Conservation (phyloP, 352 stramenopile genomes). For the Phytophthora constricta region DNA sequence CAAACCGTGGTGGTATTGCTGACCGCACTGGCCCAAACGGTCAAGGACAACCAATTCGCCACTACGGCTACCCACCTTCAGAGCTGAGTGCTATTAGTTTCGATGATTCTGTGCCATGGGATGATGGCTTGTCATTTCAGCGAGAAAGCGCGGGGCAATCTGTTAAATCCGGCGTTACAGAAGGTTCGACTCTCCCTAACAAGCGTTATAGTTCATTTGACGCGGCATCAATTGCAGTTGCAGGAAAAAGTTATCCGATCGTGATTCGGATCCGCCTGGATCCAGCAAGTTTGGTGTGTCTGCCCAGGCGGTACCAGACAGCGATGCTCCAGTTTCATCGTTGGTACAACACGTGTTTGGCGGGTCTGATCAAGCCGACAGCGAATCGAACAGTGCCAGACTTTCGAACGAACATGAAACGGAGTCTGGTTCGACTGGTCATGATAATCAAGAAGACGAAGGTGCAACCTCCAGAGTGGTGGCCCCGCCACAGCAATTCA, state of each 20-base stretch:
- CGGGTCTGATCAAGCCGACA: conserved; percentile 15
- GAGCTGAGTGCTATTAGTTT: conserved; percentile 82
- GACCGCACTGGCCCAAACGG: conserved; percentile 1
- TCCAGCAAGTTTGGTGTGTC: background rate
- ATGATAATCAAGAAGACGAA: conserved; percentile 7
- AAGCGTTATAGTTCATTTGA: conserved; percentile 10
- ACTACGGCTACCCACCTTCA: conserved; percentile 38
- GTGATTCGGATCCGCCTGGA: conserved; percentile 3
- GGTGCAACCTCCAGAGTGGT: background rate
- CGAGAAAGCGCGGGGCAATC: conserved; percentile 4
- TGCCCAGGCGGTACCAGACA: background rate
- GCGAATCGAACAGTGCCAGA: background rate
- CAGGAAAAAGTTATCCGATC: background rate
- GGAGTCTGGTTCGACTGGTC: background rate
- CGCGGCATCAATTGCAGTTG: background rate
- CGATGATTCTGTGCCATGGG: conserved; percentile 82
- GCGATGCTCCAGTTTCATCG: conserved; percentile 49
- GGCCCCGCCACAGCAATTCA: background rate
- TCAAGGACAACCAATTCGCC: background rate
- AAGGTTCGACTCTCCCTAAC: background rate
- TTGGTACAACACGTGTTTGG: conserved; percentile 71
- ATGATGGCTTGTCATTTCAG: conserved; percentile 56
- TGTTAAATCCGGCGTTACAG: conserved; percentile 8
- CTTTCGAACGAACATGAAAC: conserved; percentile 9
- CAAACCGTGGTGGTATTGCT: conserved; percentile 8